These are phyloP conservation scores for Rosellinia necatrix DNA, from an alignment of 2,329 filamentous ascomycete genomes.

Conservation along the genomic window DNA sequence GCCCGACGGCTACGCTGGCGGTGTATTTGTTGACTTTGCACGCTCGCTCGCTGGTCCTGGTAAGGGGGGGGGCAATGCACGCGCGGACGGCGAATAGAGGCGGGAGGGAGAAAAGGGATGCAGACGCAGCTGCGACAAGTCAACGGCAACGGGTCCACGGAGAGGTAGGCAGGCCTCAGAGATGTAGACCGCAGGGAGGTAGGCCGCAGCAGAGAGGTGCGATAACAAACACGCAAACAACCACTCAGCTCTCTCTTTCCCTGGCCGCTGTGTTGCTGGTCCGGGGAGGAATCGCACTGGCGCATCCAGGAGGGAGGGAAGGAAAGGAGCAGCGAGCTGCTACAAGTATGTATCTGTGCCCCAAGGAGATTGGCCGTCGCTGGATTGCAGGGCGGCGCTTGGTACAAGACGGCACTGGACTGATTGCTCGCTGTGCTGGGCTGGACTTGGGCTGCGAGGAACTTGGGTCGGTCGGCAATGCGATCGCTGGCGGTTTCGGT, in stretches of 20 bases:
- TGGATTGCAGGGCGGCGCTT: conserved; percentile 10
- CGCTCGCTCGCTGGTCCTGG: conserved; percentile 23
- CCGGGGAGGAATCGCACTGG: conserved; percentile 25
- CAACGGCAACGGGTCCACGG: conserved; percentile 12
- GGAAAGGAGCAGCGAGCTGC: conserved; percentile 12
- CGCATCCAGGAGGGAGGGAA: conserved; percentile 16
- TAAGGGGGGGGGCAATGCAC: conserved; percentile 22
- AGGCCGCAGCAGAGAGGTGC: conserved; percentile 11
- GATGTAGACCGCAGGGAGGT: no score
- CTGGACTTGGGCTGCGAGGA: no score
- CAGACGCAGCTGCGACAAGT: conserved; percentile 5
- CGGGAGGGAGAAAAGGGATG: conserved; percentile 3
- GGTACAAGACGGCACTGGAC: background rate
- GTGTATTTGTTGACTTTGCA: conserved; percentile 17
- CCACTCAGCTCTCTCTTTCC: conserved; percentile 26
- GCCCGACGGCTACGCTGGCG: conserved; percentile 8
- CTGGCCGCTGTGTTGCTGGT: conserved; percentile 21
- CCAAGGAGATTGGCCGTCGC: conserved; percentile 16
- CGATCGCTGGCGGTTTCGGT: no score
- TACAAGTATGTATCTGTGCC: conserved; percentile 4
- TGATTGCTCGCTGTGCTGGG: no score
- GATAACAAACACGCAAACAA: conserved; percentile 22
- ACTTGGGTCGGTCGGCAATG: no score
- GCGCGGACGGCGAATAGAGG: conserved; percentile 6
- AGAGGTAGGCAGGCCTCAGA: conserved; percentile 14